A percentile compares a stretch with the other conserved stretches of the same genome.
Evolutionary conservation across 139 green algal genomes (phyloP).

Genomic region (Picochlorum sp.): DNA sequence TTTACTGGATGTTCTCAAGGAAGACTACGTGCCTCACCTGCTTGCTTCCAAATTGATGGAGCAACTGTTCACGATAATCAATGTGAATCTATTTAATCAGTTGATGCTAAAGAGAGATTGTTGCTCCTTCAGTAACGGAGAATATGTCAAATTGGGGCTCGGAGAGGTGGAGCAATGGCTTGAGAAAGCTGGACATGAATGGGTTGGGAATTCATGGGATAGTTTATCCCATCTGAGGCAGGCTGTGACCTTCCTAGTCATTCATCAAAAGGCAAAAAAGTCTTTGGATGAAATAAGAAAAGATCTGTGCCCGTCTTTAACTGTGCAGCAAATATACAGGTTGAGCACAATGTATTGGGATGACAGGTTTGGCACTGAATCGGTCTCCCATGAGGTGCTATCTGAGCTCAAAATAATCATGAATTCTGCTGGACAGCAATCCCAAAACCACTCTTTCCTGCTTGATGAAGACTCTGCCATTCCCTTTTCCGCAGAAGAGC

Average conservation of each 20-base stretch:
- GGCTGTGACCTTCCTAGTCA: slow-evolving; percentile 92
- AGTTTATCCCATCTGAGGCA: slow-evolving; percentile 91
- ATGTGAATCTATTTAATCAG: slow-evolving; percentile 99
- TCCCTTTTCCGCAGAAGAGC: slow-evolving; percentile 74
- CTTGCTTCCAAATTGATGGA: slow-evolving; percentile 70
- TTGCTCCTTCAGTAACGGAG: slow-evolving; percentile 98
- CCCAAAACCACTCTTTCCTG: slow-evolving; percentile 86
- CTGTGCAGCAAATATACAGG: slow-evolving; percentile 97
- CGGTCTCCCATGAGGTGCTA: slow-evolving; percentile 76
- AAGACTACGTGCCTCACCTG: slow-evolving; percentile 79
- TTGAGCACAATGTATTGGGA: slow-evolving; percentile 99
- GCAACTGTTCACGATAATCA: slow-evolving; percentile 93
- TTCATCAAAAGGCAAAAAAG: slow-evolving; percentile 97
- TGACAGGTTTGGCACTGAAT: slow-evolving; percentile 95
- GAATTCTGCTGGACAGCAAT: slow-evolving; percentile 62
- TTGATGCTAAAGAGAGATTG: slow-evolving; percentile 96
- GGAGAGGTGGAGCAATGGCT: slow-evolving; percentile 93
- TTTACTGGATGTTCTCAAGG: slow-evolving; percentile 73
- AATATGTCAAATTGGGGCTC: slow-evolving; percentile 97
- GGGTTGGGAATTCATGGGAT: slow-evolving; percentile 81
- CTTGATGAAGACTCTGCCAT: slow-evolving; percentile 93
- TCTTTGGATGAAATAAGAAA: slow-evolving; percentile 89
- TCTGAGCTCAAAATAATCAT: slow-evolving; percentile 81
- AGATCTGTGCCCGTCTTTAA: slow-evolving; percentile 90
- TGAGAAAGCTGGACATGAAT: slow-evolving; percentile 58